Evolutionary conservation across 768 basidiomycete species (phyloP), one percentile per base, ranked within the genome.

Genomic region (Trametes coccinea): DNA sequence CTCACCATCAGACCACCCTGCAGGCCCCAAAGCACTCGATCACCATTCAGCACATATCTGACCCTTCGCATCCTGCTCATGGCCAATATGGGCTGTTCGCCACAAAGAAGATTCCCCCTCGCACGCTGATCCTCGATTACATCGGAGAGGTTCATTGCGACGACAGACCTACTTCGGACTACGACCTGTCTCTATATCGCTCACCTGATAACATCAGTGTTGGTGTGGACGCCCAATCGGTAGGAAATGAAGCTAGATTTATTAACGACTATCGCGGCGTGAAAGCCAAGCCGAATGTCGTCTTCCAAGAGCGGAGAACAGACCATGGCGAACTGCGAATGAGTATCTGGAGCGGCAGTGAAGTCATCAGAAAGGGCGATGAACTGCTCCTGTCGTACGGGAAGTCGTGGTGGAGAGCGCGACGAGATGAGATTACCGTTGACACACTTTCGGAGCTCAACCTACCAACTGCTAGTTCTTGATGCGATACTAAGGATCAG

Each of bases 361-460:
- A 80, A 51, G 78, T 75, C 5, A 85, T 95, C 48, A 82, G 77
- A 65, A 93, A 90, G 73, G 90, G 92, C 6, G 85, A 93, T 11
- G 94, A 96, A 74, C 82, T 98, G 34, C 70, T 94, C 31, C 90
- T 95, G 22, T 91, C 88, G 11, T 96, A 96, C 70, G 95, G 95
- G 22, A 93, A 93, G 70, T 80, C 82, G 16, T 93, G 90, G 88
- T 95, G 93, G 93, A 76, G 71, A 11, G 79, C 80, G 57, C 79
- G 89, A 14, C 53, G 54, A 9, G 37, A 17, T 11, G 6, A 60
- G 53, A 37, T 37, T 11, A 37, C 34, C 11, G 34, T 11, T 11
- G 59, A 46, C 8, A 8, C n/a, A 8, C 14, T 14, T 16, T 14
- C 14, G 41, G 14, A 6, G 14, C 14, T 6, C 41, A 43, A 11